Evolutionary conservation across 1,139 yeast genomes (phyloP).

Genomic region (Sugiyamaella pinicola): DNA sequence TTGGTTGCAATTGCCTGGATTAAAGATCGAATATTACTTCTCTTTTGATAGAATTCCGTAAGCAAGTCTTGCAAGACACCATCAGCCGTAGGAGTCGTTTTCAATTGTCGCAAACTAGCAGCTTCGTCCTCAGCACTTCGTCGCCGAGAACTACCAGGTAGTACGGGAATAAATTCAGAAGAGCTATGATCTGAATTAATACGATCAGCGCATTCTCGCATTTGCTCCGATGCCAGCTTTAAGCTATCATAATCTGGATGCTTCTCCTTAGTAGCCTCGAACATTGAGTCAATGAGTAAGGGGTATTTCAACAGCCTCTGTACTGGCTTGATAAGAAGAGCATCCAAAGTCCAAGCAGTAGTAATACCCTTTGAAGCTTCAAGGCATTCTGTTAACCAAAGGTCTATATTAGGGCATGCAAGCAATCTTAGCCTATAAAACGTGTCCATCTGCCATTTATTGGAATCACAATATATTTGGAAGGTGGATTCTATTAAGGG

Average conservation of each 20-base stretch:
- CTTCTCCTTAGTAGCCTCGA: constrained; percentile 35
- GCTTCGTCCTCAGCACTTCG: constrained; percentile 26
- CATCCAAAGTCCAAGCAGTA: constrained; percentile 47
- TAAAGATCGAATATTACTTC: constrained; percentile 28
- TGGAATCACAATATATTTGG: constrained; percentile 39
- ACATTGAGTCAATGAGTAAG: constrained; percentile 39
- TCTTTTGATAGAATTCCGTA: constrained; percentile 29
- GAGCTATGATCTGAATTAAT: constrained; percentile 33
- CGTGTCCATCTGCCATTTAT: constrained; percentile 39
- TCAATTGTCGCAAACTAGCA: constrained; percentile 23
- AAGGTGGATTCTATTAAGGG: constrained; percentile 41
- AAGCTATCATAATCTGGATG: constrained; percentile 41
- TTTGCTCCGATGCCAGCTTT: constrained; percentile 34
- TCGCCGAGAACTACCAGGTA: not conserved
- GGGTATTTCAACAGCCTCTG: constrained; percentile 49
- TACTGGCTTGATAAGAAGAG: constrained; percentile 48
- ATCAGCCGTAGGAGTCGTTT: constrained; percentile 32
- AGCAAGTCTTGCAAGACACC: constrained; percentile 29
- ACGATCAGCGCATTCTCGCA: constrained; percentile 37
- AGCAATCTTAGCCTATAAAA: constrained; percentile 32
- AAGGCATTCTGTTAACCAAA: constrained; percentile 40
- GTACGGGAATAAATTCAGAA: not conserved
- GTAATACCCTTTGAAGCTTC: constrained; percentile 37
- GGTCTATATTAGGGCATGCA: constrained; percentile 38
- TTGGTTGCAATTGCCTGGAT: constrained; percentile 31